Conservation (phyloP, 257 asterid genomes). For the Fraxinus pennsylvanica region DNA sequence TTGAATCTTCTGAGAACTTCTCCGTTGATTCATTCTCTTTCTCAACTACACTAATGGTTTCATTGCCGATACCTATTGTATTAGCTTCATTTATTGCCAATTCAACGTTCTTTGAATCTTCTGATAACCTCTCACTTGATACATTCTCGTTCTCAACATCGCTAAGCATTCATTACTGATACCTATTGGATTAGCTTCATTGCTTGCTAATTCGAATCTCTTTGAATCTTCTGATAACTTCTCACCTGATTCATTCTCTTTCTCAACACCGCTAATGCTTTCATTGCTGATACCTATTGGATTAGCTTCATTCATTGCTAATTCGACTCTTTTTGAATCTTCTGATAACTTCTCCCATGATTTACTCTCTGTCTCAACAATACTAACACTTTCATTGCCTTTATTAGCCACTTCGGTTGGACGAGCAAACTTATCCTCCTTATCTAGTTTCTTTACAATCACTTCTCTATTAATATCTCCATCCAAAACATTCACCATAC, state of each 20-base stretch:
- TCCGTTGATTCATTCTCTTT: too few species aligned
- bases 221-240: slow-evolving; percentile 24
- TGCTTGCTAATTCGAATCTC: slow-evolving; percentile 22
- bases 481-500: slow-evolving; percentile 37
- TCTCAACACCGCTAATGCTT: slow-evolving; percentile 23
- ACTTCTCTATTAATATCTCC: slow-evolving; percentile 34
- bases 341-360: slow-evolving; percentile 29
- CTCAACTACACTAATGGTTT: slow-evolving; percentile 5
- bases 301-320: slow-evolving; percentile 16
- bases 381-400: slow-evolving; percentile 16
- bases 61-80: slow-evolving; percentile 1
- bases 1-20: too few species aligned
- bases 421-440: slow-evolving; percentile 19
- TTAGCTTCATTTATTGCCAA: slow-evolving; percentile 19
- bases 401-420: slow-evolving; percentile 29
- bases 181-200: slow-evolving; percentile 24
- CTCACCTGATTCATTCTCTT: slow-evolving; percentile 29
- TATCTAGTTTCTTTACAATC: slow-evolving; percentile 30
- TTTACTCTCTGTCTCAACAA: slow-evolving; percentile 27
- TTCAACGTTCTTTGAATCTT: too few species aligned
- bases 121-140: too few species aligned
- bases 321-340: slow-evolving; percentile 16
- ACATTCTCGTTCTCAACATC: background rate
- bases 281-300: slow-evolving; percentile 21
- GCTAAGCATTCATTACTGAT: background rate